Evolutionary conservation across 2,329 filamentous ascomycete genomes (phyloP), one percentile per base, ranked within the genome.

Genomic region (Chrysosphaeria jannelii): DNA sequence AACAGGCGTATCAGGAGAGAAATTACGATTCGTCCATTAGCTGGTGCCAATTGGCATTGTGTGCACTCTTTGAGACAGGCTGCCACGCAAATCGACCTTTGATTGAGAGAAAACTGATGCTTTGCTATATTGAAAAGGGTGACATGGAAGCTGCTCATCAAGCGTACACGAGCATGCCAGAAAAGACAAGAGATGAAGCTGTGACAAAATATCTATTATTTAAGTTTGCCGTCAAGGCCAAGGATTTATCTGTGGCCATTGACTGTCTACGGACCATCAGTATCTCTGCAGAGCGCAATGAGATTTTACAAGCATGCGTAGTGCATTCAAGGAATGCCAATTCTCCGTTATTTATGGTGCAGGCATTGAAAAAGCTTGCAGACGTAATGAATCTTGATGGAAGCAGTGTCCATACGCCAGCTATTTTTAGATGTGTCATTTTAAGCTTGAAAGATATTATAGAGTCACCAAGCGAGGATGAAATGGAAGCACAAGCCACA

Each of bases 261-360:
- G 51, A 62, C 21, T 74, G 66, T 35, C 51, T 89, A 3, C 46
- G 60, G 13, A 39, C 44, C 3, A 45, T 90, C 13, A 54, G 51
- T 26, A 48, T 48, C n/a, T 38, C 47, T 5, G 38, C 46, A 1
- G 50, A 54, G 12, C 55, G 65, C 16, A 47, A 50, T 11, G 60
- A 62, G 9, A 57, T 76, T 20, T 48, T 91, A 1, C 76, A 79
- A 31, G 71, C 75, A 1, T 90, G 78, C 34, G 59, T 75, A 12
- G 46, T 75, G 14, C 75, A 88, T 39, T 69, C 75, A 3, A 64
- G 78, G 23, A 50, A 61, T 30, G 46, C 48, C 1, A 60, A 63
- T 0, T 58, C 75, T 29, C 63, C 55, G 23, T 30, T 46, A 0
- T 60, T 67, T 30, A 57, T 65, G 2, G 44, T 66, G 8, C 39